Base-by-base conservation (phyloP, 2,329 filamentous ascomycete genomes). In the Fusarium coicis region DNA sequence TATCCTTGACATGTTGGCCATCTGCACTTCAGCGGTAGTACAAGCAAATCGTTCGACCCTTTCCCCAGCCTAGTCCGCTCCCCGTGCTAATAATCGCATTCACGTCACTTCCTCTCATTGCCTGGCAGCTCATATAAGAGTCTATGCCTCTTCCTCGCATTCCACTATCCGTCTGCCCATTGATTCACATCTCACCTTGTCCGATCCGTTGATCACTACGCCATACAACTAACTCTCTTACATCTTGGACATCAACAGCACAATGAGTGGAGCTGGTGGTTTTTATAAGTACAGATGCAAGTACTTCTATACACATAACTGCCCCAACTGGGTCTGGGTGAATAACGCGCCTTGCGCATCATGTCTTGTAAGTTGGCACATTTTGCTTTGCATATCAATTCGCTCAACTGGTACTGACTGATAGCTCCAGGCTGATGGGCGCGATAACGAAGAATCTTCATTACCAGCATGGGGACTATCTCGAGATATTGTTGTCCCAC, bases 211-310 rank as follows among this genome's bases (percentile, higher is more conserved):
- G 39, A 58, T 37, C 50, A 46, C 34, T 56, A 28, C 40, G 47
- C 46, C 34, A 43, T 39, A 68, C 52, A 55, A 56, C 39, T 55
- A 53, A 54, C 39, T 59, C n/a, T 64, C 57, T 46, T 40, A 66
- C 44, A 26, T 53, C 43, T 54, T 63, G 61, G 60, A 54, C 50
- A 52, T 66, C 71, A 59, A 64, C 57, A 53, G 59, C 71, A 72
- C 63, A 73, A 81, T 81, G 79, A 80, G 78, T 52, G 77, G 79
- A 63, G 76, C 81, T 71, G 84, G 85, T 49, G 84, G 84, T 42
- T 87, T 84, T 68, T 88, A 87, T 77, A 87, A 85, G 80, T 88
- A 87, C 78, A 83, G 85, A 46, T 89, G 87, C 84, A 88, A 87
- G 79, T 86, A 88, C 81, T 88, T 86, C 73, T 84, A 84, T 64